These are phyloP conservation scores for Asterionellopsis glacialis DNA, from an alignment of 108 stramenopile species.

Conservation along the genomic window DNA sequence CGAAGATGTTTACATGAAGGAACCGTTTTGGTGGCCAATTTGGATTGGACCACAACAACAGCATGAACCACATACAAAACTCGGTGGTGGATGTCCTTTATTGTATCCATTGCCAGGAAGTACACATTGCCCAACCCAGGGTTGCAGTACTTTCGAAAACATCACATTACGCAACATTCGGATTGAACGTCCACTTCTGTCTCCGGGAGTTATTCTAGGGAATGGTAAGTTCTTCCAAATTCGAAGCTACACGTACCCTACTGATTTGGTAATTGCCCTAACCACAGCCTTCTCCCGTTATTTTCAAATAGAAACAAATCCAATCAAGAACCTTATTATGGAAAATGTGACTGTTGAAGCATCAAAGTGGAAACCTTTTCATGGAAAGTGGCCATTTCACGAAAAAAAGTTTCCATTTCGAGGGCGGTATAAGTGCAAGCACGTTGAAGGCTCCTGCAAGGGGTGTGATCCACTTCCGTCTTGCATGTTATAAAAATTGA, in stretches of 20 bases:
- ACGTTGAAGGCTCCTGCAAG: no score
- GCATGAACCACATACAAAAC: conserved; percentile 17
- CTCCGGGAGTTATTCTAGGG: conserved; percentile 33
- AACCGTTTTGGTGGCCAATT: conserved; percentile 40
- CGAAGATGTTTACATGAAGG: conserved; percentile 30
- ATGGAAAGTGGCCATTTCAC: conserved; percentile 29
- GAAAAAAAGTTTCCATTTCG: conserved; percentile 14
- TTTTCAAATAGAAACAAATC: conserved; percentile 10
- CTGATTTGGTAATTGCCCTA: no score
- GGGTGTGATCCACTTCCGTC: no score
- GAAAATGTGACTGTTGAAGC: conserved; percentile 28
- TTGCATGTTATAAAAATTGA: no score
- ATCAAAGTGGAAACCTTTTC: conserved; percentile 11
- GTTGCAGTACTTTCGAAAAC: conserved; percentile 22
- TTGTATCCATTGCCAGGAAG: conserved; percentile 14
- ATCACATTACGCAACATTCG: conserved; percentile 26
- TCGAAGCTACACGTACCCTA: no score
- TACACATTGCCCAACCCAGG: conserved; percentile 19
- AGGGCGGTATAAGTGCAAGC: neutral
- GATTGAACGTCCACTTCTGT: conserved; percentile 23
- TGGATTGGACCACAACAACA: conserved; percentile 57
- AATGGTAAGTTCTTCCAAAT: conserved; percentile 1
- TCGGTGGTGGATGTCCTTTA: conserved; percentile 14
- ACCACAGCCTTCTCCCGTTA: no score
- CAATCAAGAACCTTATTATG: conserved; percentile 31